Evolutionary conservation across 1,284 basidiomycete genomes (phyloP).

Genomic region (Ganoderma boninense): DNA sequence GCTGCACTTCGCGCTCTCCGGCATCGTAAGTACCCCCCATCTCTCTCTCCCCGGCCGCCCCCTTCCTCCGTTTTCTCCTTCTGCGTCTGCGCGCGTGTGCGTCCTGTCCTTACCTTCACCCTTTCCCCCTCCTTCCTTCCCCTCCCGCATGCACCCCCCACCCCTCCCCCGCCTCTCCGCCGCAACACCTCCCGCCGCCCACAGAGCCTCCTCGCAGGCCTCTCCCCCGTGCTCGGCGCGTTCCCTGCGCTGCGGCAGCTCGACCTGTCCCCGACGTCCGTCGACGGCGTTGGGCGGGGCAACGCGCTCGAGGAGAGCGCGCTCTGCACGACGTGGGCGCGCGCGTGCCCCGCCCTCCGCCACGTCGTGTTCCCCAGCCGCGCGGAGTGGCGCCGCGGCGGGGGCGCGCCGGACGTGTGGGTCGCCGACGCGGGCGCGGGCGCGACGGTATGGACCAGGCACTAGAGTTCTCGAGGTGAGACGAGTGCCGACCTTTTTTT

Average conservation of each 20-base stretch:
- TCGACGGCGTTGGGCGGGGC: slow-evolving; percentile 46
- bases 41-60: not conserved
- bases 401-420: slow-evolving; percentile 39
- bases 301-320: slow-evolving; percentile 59
- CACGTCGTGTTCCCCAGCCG: slow-evolving; percentile 64
- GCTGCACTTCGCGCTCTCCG: slow-evolving; percentile 67
- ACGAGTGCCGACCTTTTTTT: not conserved
- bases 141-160: not conserved
- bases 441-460: slow-evolving; percentile 29
- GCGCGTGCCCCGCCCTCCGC: slow-evolving; percentile 60
- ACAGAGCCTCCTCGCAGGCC: slow-evolving; percentile 48
- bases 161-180: not conserved
- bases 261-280: slow-evolving; percentile 66
- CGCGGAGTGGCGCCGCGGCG: slow-evolving; percentile 46
- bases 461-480: slow-evolving; percentile 11
- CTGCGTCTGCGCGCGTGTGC: not conserved
- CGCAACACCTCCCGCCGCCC: not conserved
- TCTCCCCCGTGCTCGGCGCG: slow-evolving; percentile 47
- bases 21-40: slow-evolving; percentile 62
- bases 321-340: slow-evolving; percentile 62
- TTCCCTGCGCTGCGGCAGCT: slow-evolving; percentile 47
- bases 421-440: slow-evolving; percentile 32
- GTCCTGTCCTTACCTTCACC: slow-evolving; percentile 16
- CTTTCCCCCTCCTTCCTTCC: not conserved
- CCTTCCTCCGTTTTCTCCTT: not conserved